Evolutionary conservation across 2,329 filamentous ascomycete genomes (phyloP), one percentile per base, ranked within the genome.

Genomic region (Aspergillus alliaceus): DNA sequence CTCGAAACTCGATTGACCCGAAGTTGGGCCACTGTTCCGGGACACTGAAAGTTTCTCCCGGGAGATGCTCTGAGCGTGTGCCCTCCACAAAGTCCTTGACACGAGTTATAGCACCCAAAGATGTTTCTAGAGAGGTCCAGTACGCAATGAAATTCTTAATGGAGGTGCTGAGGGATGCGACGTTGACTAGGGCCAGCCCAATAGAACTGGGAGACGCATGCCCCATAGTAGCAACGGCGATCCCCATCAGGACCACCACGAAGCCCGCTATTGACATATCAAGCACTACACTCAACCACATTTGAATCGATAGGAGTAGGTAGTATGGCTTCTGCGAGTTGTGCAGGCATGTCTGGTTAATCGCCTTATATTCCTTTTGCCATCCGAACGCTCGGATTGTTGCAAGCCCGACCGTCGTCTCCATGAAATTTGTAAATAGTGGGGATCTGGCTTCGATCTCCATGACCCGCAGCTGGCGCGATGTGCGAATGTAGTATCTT

Each of bases 61-160:
- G 32, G 4, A 35, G 32, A 31, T 31, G 4, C 12, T 35, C 32
- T 4, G 32, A 35, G 4, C 12, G 4, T 4, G 12, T 4, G 14
- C 18, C n/a, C 14, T 37, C 5, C 8, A 4, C n/a, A 84, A 84
- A 20, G 47, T 42, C 62, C 79, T 79, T 51, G 83, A 74, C 18
- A 4, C 82, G 74, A 2, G 77, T 72, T 3, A 85, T 74, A 15
- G 66, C 65, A 2, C 66, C 66, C 9, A 67, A 61, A 1, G 63
- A 66, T 1, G 62, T 65, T 29, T 69, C 65, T 12, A 66, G 39
- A n/a, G 50, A 18, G 6, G 64, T 67, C 65, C 65, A 69, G 2
- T 3, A 18, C 34, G 4, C 6, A 18, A 37, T 37, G 2, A 37
- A 15, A 2, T 2, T 14, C 12, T 35, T 12, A 7, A 35, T 14